Conservation (phyloP, 768 basidiomycete genomes). For the Mycena galopus region DNA sequence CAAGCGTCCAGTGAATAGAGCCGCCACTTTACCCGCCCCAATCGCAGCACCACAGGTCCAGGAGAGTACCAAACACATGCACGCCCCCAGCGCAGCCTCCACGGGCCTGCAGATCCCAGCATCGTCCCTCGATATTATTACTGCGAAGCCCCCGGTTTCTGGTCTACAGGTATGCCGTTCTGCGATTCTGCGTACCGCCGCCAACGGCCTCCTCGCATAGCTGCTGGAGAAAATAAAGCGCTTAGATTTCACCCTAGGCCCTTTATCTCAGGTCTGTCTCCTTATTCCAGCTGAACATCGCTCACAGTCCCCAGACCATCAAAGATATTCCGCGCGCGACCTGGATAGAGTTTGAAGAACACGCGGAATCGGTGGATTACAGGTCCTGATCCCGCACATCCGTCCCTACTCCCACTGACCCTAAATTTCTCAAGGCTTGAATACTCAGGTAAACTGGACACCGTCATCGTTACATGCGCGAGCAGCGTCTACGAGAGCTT, state of each 20-base stretch:
- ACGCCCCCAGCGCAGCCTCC: not conserved
- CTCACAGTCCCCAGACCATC: conserved; percentile 2
- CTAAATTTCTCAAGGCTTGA: conserved; percentile 1
- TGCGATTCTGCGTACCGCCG: conserved; percentile 1
- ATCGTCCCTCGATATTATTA: not conserved
- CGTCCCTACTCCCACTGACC: conserved; percentile 2
- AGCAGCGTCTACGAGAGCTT: conserved; percentile 3
- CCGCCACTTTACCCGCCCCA: conserved; percentile 1
- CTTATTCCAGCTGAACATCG: not conserved
- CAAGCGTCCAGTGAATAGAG: conserved; percentile 1
- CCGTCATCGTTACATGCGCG: conserved; percentile 3
- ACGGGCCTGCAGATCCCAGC: not conserved
- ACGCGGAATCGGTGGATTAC: conserved; percentile 5
- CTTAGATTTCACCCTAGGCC: conserved; percentile 3
- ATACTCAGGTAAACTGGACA: conserved; percentile 5
- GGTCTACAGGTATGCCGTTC: conserved; percentile 3
- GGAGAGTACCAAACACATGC: too few species aligned
- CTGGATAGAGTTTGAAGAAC: conserved; percentile 4
- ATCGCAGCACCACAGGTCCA: not conserved
- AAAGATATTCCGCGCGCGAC: not conserved
- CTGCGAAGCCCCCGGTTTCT: not conserved
- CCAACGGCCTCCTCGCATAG: conserved; percentile 3
- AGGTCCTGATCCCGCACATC: conserved; percentile 3
- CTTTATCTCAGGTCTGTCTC: conserved; percentile 2
- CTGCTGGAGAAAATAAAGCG: conserved; percentile 2